Evolutionary conservation across 805 yeast genomes (phyloP).

Genomic region (Myxozyma neotropica): DNA sequence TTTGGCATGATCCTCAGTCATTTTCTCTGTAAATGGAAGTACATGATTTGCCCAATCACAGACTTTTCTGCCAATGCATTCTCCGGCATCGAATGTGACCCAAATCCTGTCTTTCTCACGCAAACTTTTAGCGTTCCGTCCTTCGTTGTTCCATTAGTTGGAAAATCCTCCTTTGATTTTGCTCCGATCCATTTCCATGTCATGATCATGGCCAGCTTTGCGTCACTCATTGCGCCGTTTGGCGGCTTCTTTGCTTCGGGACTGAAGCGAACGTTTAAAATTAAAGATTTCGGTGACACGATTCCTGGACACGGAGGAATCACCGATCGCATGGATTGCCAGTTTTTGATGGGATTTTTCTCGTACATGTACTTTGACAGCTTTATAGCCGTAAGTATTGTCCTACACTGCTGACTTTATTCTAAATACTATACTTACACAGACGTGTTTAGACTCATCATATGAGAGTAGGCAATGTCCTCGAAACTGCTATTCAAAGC

Average conservation of each 20-base stretch:
- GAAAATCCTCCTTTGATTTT: constrained; percentile 34
- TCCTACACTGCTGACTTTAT: too few relatives aligned
- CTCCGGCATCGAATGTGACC: constrained; percentile 69
- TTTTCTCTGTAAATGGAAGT: constrained; percentile 64
- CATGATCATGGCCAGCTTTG: constrained; percentile 84
- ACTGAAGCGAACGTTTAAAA: constrained; percentile 92
- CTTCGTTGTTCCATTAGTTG: constrained; percentile 55
- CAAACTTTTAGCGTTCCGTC: constrained; percentile 77
- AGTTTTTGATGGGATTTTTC: constrained; percentile 96
- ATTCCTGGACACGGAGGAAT: constrained; percentile 99
- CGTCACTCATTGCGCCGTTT: constrained; percentile 95
- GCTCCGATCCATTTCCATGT: constrained; percentile 93
- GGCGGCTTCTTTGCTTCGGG: constrained; percentile 99
- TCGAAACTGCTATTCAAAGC: constrained; percentile 75
- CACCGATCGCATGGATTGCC: constrained; percentile 97
- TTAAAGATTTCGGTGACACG: constrained; percentile 96
- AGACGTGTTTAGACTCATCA: constrained; percentile 38
- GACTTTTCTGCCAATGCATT: constrained; percentile 42
- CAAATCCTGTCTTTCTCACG: constrained; percentile 86
- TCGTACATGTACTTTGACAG: constrained; percentile 91
- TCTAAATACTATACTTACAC: neutral
- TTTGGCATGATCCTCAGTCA: constrained; percentile 70
- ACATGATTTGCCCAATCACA: constrained; percentile 82
- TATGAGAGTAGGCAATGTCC: constrained; percentile 65
- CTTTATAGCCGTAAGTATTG: constrained; percentile 62